Evolutionary conservation across 306 rosid species (phyloP).

Genomic region (Malus fusca): DNA sequence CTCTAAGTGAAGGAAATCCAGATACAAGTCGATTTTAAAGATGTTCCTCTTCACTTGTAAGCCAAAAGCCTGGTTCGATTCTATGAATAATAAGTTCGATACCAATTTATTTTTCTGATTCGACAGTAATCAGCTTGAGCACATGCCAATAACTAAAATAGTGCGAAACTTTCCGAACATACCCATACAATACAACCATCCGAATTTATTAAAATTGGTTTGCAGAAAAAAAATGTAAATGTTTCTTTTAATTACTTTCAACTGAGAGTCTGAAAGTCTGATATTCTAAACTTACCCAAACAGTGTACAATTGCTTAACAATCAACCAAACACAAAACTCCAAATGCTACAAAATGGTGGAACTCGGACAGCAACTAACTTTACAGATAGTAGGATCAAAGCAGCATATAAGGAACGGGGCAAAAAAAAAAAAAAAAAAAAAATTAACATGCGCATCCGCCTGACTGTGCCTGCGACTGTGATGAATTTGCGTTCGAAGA

Average conservation of each 20-base stretch:
- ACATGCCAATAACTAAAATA: no score
- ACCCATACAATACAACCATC: background rate
- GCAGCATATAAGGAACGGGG: background rate
- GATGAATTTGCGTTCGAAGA: constrained; percentile 37
- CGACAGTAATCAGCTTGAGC: no score
- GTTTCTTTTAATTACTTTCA: background rate
- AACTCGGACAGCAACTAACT: background rate
- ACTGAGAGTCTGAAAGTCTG: background rate
- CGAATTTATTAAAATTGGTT: background rate
- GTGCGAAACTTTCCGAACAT: background rate
- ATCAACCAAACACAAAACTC: constrained; percentile 9
- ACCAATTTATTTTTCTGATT: no score
- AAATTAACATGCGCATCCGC: constrained; percentile 65
- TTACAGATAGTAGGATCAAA: constrained; percentile 9
- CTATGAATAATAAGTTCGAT: no score
- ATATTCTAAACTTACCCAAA: constrained; percentile 3
- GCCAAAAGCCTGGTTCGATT: fast-evolving
- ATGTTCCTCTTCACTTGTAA: no score
- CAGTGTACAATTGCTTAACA: background rate
- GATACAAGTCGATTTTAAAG: no score
- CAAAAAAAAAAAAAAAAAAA: background rate
- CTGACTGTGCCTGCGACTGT: constrained; percentile 48
- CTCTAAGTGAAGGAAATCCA: no score
- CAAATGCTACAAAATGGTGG: constrained; percentile 7
- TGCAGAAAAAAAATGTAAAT: background rate